A percentile compares a stretch with the other conserved stretches of the same genome.
phyloP scores from a whole-genome alignment of 768 basidiomycete species.

The Kwoniella botswanensis region DNA sequence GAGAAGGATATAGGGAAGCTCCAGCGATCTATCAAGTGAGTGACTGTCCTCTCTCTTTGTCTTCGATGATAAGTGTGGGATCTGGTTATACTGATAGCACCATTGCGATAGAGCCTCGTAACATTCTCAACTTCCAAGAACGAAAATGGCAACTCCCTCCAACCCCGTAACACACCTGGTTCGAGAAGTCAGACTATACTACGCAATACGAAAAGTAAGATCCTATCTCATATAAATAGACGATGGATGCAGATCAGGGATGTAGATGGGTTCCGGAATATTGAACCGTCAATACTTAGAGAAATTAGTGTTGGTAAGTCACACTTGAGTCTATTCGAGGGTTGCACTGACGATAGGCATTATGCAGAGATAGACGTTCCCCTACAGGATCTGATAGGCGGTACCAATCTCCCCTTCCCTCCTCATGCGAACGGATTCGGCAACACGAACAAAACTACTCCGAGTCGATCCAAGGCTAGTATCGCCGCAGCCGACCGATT shows the following conservation, averaged over 20 bases:
- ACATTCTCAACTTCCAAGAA: no score
- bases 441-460: background rate
- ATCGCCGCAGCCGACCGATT: background rate
- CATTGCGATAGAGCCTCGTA: background rate
- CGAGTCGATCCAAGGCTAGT: background rate
- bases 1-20: conserved; percentile 68
- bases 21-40: conserved; percentile 67
- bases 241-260: conserved; percentile 77
- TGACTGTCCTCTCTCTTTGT: conserved; percentile 53
- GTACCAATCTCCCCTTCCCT: background rate
- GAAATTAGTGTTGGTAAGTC: conserved; percentile 81
- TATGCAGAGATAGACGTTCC: conserved; percentile 76
- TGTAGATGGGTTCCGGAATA: conserved; percentile 75
- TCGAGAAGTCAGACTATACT: conserved; percentile 74
- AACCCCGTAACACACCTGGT: background rate
- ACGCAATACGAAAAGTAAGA: conserved; percentile 69
- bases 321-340: background rate
- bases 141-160: background rate
- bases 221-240: conserved; percentile 75
- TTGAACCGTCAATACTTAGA: conserved; percentile 87
- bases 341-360: background rate
- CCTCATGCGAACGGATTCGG: background rate
- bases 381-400: conserved; percentile 70
- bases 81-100: background rate
- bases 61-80: conserved; percentile 41